Percentiles rank a stretch among this genome's conserved stretches.
These are phyloP conservation scores for Neckera pumila DNA, from an alignment of 225 moss, liverwort and hornwort genomes.

Conservation along the genomic window DNA sequence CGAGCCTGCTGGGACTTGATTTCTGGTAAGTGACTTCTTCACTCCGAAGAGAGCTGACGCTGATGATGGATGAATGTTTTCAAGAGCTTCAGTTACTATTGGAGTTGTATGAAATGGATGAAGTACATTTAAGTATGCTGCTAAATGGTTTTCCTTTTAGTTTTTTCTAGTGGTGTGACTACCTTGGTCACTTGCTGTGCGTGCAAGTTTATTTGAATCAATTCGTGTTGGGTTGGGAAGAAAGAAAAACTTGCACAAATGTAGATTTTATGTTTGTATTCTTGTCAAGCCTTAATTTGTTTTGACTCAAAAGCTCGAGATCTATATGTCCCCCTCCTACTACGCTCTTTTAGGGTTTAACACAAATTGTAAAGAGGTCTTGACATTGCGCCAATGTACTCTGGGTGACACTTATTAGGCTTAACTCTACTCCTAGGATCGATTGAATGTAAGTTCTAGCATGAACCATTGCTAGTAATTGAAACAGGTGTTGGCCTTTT, in stretches of 20 bases:
- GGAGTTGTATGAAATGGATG: not conserved
- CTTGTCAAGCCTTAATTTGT: not conserved
- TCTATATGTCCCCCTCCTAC: not conserved
- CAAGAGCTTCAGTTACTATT: too few species aligned
- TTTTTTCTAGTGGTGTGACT: not conserved
- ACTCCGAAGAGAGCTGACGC: not conserved
- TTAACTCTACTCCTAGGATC: not conserved
- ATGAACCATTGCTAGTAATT: too few species aligned
- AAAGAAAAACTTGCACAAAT: not conserved
- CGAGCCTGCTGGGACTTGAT: conserved; percentile 13
- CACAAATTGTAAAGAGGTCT: not conserved
- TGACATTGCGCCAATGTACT: not conserved
- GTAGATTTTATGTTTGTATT: not conserved
- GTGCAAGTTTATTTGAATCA: not conserved
- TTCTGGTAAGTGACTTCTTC: not conserved
- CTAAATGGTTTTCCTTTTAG: too few species aligned
- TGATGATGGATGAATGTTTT: not conserved
- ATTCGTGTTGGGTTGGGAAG: too few species aligned
- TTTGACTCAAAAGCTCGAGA: not conserved
- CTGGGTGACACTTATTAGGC: not conserved
- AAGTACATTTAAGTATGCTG: not conserved
- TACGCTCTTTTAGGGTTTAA: too few species aligned
- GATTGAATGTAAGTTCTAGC: too few species aligned
- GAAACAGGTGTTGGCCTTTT: too few species aligned
- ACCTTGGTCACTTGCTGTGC: not conserved